Evolutionary conservation across 441 rosid species (phyloP), one percentile per base, ranked within the genome.

Genomic region (Arabidopsis lyrata): DNA sequence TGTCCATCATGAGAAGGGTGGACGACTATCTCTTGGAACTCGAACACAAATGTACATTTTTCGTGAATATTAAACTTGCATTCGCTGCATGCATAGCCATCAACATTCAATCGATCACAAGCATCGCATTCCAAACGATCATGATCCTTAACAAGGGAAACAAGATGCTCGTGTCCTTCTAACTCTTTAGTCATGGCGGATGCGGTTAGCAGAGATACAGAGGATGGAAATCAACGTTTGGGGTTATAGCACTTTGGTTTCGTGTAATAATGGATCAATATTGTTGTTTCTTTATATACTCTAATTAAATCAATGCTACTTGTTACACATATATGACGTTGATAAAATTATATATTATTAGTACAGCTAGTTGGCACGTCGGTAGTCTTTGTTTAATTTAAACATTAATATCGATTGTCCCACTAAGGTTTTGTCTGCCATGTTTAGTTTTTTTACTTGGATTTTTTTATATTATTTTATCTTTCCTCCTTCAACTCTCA

Each of bases 1-100:
- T 72, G 76, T 3, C 76, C 69, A 32, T 9, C 63, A 63, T 72
- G 76, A 20, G 18, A 53, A 41, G 36, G 63, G 1, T 62, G 76
- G 45, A 34, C 6, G 11, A 35, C 2, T 35, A 8, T 35, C 38
- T 35, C 38, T 1, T 2, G 38, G 8, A 8, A 6, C 2, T 8
- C 2, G 9, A 35, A 35, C 38, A 35, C 38, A 35, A 35, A 35
- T 2, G 38, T 8, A 35, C 38, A 48, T 0, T 2, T 48, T 0
- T 18, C 1, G 53, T 35, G 53, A 48, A 48, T 1, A 0, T 1
- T 35, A 35, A 35, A 35, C 10, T 35, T 8, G 9, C 38, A 35
- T 2, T 35, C 38, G 3, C 2, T 8, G 38, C 38, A 35, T 6
- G 8, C 3, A 9, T 6, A 2, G 38, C 10, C 38, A 35, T 7